Percentiles rank a stretch among this genome's conserved stretches.
These are phyloP conservation scores for Pilatotrama ljubarskyi DNA, from an alignment of 768 basidiomycete species.

Conservation along the genomic window DNA sequence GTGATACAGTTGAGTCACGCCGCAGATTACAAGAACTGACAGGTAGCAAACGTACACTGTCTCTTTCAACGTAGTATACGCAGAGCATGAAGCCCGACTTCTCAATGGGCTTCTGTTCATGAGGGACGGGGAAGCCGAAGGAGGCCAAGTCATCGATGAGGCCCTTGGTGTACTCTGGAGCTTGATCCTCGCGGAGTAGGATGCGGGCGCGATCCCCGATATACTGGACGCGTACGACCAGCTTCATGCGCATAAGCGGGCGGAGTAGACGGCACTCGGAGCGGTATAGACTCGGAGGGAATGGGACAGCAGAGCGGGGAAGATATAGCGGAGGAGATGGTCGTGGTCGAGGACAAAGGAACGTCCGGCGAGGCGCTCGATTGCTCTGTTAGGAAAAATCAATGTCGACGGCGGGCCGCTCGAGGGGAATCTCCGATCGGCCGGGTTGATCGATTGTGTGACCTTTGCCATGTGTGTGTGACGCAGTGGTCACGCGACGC, in stretches of 20 bases:
- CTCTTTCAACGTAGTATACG: slow-evolving; percentile 13
- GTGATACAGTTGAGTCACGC: neutral
- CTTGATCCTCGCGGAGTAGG: slow-evolving; percentile 16
- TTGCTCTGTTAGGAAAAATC: neutral
- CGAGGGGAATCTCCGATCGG: neutral
- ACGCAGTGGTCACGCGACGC: neutral
- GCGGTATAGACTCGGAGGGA: neutral
- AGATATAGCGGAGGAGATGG: neutral
- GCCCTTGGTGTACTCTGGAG: slow-evolving; percentile 17
- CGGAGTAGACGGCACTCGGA: neutral
- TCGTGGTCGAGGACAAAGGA: slow-evolving; percentile 10
- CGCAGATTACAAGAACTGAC: neutral
- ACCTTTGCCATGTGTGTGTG: slow-evolving; percentile 9
- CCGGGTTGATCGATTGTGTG: slow-evolving; percentile 5
- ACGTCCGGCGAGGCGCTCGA: slow-evolving; percentile 1
- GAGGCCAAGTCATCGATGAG: slow-evolving; percentile 18
- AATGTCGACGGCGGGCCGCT: slow-evolving; percentile 11
- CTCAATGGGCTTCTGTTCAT: slow-evolving; percentile 19
- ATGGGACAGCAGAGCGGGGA: neutral
- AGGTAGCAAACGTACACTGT: slow-evolving; percentile 11
- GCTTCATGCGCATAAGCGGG: slow-evolving; percentile 12
- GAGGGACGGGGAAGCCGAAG: slow-evolving; percentile 15
- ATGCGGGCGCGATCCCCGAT: slow-evolving; percentile 20
- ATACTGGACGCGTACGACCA: slow-evolving; percentile 22
- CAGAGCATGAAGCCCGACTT: slow-evolving; percentile 20